Evolutionary conservation across 140 eudicot species (phyloP).

Genomic region (Eryngium alpinum): DNA sequence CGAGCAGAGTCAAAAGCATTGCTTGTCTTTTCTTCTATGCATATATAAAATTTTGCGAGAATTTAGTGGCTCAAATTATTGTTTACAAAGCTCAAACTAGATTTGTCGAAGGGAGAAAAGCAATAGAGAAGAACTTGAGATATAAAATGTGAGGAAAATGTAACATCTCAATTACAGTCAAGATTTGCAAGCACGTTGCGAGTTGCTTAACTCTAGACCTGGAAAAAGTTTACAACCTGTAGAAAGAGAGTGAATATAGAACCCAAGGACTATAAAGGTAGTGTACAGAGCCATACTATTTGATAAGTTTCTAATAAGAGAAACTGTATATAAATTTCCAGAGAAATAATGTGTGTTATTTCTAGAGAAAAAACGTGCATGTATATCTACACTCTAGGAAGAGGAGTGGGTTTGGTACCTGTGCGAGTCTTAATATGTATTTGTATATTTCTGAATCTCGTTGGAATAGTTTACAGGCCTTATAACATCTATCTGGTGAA

Average conservation of each 20-base stretch:
- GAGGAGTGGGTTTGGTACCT: no score
- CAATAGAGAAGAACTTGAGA: neutral
- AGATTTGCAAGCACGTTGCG: neutral
- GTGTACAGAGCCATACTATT: neutral
- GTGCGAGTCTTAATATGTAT: no score
- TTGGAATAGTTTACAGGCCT: no score
- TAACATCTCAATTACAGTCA: neutral
- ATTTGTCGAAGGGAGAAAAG: neutral
- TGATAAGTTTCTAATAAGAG: neutral
- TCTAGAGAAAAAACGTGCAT: no score
- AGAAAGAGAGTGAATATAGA: neutral
- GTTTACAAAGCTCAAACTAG: neutral
- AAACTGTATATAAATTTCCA: neutral
- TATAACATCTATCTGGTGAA: no score
- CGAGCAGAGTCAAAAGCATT: conserved; percentile 14
- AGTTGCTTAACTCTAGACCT: neutral
- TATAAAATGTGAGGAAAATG: neutral
- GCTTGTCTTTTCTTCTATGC: neutral
- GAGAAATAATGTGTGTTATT: no score
- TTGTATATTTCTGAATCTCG: no score
- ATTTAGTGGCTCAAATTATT: neutral
- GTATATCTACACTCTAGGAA: no score
- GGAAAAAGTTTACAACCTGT: neutral
- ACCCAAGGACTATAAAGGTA: no score
- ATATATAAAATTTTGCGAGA: neutral